These are phyloP conservation scores for Pseudogymnoascus sp. DNA, from an alignment of 2,329 filamentous ascomycete genomes.

Conservation along the genomic window DNA sequence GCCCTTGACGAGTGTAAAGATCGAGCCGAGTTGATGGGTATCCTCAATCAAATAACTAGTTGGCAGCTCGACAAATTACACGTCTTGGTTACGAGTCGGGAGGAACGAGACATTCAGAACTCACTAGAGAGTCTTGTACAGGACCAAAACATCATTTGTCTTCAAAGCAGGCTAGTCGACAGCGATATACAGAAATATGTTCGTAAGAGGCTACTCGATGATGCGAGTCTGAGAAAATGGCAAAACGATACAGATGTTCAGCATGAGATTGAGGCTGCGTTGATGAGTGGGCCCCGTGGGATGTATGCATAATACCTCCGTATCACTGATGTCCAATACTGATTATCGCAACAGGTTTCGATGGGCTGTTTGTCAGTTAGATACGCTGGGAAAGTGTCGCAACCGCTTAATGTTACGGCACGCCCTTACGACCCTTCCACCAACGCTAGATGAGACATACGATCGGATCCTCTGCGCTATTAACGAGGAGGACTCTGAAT, in stretches of 20 bases:
- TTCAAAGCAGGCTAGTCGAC: slow-evolving; percentile 20
- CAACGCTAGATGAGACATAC: slow-evolving; percentile 26
- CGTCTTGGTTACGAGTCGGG: slow-evolving; percentile 20
- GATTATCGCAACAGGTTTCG: slow-evolving; percentile 2
- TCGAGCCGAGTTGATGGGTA: neutral
- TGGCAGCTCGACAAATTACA: neutral
- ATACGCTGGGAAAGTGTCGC: slow-evolving; percentile 14
- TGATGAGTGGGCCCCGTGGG: slow-evolving; percentile 24
- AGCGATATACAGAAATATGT: slow-evolving; percentile 26
- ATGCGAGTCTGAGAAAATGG: slow-evolving; percentile 24
- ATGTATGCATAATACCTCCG: slow-evolving; percentile 24
- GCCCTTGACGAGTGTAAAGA: slow-evolving; percentile 26
- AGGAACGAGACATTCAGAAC: slow-evolving; percentile 22
- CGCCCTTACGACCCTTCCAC: slow-evolving; percentile 27
- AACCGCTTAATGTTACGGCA: slow-evolving; percentile 10
- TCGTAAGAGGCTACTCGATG: slow-evolving; percentile 15
- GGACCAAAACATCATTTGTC: slow-evolving; percentile 14
- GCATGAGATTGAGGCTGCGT: slow-evolving; percentile 18
- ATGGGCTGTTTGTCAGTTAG: neutral
- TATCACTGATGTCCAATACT: neutral
- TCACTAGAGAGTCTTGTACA: slow-evolving; percentile 14
- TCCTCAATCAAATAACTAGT: neutral
- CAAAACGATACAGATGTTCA: slow-evolving; percentile 16
- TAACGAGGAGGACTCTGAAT: slow-evolving; percentile 9
- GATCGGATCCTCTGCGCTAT: slow-evolving; percentile 24